Conservation (phyloP, 805 yeast species). For the Saccharomyces eubayanus region DNA sequence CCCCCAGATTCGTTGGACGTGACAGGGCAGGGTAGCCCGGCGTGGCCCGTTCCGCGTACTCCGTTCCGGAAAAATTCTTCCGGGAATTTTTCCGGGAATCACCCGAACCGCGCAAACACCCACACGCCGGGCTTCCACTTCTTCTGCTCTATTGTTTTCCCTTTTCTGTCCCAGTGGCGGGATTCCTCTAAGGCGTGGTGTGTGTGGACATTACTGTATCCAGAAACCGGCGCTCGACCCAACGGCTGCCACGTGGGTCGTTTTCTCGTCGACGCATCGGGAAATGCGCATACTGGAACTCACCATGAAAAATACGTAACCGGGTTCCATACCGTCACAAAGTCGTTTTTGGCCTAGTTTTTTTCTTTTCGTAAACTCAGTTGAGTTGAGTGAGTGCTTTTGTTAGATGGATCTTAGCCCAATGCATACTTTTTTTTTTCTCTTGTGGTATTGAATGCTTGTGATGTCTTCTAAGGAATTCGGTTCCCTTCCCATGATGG, state of each 20-base stretch:
- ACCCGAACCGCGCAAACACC: not conserved
- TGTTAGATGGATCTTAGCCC: not conserved
- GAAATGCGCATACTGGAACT: not conserved
- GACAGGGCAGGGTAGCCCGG: not conserved
- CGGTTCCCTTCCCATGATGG: not conserved
- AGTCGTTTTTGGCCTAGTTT: not conserved
- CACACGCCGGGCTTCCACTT: not conserved
- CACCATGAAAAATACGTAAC: not conserved
- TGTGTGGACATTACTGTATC: not conserved
- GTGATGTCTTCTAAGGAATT: not conserved
- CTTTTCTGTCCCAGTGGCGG: not conserved
- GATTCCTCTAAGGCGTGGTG: not conserved
- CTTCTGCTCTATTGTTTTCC: not conserved
- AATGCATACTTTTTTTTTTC: not conserved
- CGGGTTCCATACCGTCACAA: not conserved
- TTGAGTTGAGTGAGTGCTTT: not conserved
- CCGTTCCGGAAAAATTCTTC: not conserved
- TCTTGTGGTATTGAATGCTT: not conserved
- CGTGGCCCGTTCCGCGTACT: no score
- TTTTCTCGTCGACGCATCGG: not conserved
- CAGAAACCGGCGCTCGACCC: not conserved
- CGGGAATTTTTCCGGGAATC: not conserved
- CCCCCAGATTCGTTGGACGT: not conserved
- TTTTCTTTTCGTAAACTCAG: not conserved
- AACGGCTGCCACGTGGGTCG: not conserved